phyloP scores from a whole-genome alignment of 148 eudicot species.

The Spergularia marina region DNA sequence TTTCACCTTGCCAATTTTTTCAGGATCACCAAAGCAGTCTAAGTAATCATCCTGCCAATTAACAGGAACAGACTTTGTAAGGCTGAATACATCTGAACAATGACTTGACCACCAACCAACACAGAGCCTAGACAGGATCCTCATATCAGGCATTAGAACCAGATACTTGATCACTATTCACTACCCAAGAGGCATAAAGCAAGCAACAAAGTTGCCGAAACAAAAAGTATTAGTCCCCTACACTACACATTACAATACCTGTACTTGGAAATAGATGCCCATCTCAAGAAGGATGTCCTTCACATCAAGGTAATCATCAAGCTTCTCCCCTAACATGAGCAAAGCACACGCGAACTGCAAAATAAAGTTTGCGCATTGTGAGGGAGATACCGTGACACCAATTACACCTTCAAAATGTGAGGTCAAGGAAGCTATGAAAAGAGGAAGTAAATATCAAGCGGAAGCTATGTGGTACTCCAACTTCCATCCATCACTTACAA shows the following conservation, averaged over 20 bases:
- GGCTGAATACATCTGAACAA: background rate
- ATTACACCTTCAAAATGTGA: background rate
- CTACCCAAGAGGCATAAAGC: background rate
- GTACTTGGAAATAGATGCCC: slow-evolving; percentile 75
- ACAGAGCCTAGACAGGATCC: background rate
- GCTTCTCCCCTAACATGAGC: slow-evolving; percentile 45
- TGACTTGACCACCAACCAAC: too few species aligned
- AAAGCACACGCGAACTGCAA: slow-evolving; percentile 44
- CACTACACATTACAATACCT: slow-evolving; percentile 32
- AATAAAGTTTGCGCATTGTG: background rate
- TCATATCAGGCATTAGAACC: background rate
- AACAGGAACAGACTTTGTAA: background rate
- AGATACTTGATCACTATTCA: background rate
- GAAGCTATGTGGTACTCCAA: background rate
- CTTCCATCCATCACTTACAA: background rate
- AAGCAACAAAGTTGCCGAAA: background rate
- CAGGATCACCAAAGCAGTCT: slow-evolving; percentile 30
- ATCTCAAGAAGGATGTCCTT: slow-evolving; percentile 58
- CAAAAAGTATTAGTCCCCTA: background rate
- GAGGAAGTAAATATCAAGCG: background rate
- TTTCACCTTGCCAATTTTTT: slow-evolving; percentile 26
- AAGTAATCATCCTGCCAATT: slow-evolving; percentile 29
- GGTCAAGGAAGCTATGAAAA: too few species aligned
- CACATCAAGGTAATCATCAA: slow-evolving; percentile 40
- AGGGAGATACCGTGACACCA: background rate